These are phyloP conservation scores for Cicer cuneatum DNA, from an alignment of 306 rosid species.

Conservation along the genomic window DNA sequence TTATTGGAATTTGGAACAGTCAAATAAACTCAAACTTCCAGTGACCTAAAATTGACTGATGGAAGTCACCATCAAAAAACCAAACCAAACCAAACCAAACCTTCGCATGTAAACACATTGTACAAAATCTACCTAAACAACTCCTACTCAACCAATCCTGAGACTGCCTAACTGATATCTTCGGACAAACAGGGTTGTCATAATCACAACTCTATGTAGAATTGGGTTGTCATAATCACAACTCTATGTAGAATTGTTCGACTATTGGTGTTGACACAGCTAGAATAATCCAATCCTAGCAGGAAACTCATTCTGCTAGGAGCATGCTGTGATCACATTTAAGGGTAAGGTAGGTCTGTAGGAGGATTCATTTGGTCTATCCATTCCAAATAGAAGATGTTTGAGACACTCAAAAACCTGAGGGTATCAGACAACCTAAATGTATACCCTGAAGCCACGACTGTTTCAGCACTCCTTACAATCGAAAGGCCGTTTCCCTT, in stretches of 20 bases:
- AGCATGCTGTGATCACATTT: no score
- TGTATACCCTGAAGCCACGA: not conserved
- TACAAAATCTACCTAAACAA: slow-evolving; percentile 2
- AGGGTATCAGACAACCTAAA: not conserved
- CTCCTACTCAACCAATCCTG: slow-evolving; percentile 29
- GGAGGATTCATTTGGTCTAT: not conserved
- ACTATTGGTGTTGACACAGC: not conserved
- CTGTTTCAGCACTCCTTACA: not conserved
- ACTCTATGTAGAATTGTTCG: not conserved
- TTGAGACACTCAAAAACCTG: not conserved
- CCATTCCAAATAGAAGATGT: not conserved
- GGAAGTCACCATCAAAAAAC: not conserved
- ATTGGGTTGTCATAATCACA: slow-evolving; percentile 12
- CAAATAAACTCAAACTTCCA: not conserved
- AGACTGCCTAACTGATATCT: slow-evolving; percentile 15
- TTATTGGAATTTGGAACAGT: not conserved
- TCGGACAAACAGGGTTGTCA: slow-evolving; percentile 22
- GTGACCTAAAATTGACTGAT: not conserved
- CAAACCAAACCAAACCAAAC: slow-evolving; percentile 10
- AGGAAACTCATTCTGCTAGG: no score
- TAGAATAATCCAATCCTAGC: no score
- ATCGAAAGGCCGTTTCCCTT: not conserved
- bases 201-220: not conserved
- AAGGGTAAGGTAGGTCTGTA: no score
- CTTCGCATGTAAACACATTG: not conserved